Conservation (phyloP, 805 yeast genomes). For the Wickerhamomyces rabaulensis region DNA sequence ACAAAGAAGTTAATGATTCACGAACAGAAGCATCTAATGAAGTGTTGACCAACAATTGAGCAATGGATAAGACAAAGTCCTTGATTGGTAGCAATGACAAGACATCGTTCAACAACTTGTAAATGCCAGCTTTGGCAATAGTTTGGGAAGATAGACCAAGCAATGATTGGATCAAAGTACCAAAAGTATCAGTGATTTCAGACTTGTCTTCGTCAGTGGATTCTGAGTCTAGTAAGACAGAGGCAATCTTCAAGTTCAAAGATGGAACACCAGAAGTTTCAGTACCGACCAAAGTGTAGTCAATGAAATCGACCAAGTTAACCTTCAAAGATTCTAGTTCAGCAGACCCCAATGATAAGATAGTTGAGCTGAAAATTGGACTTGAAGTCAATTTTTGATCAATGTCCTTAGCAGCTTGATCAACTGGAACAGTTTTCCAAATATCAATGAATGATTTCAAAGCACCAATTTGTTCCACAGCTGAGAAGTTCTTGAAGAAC, state of each 20-base stretch:
- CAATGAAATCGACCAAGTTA: conserved; percentile 51
- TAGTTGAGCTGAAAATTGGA: conserved; percentile 58
- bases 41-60: conserved; percentile 29
- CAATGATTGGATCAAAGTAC: conserved; percentile 16
- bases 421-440: conserved; percentile 42
- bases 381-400: conserved; percentile 39
- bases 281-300: conserved; percentile 31
- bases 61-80: conserved; percentile 61
- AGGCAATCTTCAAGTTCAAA: conserved; percentile 49
- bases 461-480: conserved; percentile 61
- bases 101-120: conserved; percentile 54
- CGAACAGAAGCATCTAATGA: conserved; percentile 43
- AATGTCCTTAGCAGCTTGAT: conserved; percentile 10
- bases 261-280: conserved; percentile 37
- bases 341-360: conserved; percentile 42
- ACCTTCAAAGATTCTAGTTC: conserved; percentile 47
- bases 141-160: conserved; percentile 22
- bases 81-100: conserved; percentile 71
- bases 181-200: conserved; percentile 13
- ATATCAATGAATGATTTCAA: conserved; percentile 44
- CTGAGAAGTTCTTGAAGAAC: conserved; percentile 62
- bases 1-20: conserved; percentile 55
- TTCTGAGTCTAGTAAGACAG: conserved; percentile 40
- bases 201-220: conserved; percentile 9
- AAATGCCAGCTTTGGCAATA: conserved; percentile 14